These are phyloP conservation scores for Passalora sequoiae DNA, from an alignment of 2,329 filamentous ascomycete genomes.

Conservation along the genomic window DNA sequence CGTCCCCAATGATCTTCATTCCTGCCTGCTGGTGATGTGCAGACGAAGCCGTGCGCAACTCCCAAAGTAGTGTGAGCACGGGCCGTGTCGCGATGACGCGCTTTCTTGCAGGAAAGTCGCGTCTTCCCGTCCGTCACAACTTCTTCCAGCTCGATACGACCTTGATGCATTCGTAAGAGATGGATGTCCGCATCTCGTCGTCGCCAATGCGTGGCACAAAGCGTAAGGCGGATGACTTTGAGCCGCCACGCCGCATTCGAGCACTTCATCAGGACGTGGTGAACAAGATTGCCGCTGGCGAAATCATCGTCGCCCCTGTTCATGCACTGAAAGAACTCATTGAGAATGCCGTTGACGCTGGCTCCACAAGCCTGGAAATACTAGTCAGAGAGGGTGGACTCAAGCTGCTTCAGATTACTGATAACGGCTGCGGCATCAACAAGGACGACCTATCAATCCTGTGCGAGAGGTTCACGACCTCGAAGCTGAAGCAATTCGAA, in stretches of 20 bases:
- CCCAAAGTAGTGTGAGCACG: too few species aligned
- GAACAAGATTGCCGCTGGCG: constrained; percentile 93
- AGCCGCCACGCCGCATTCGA: constrained; percentile 52
- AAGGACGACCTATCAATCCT: constrained; percentile 87
- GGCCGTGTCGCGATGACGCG: too few species aligned
- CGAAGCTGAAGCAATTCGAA: constrained; percentile 89
- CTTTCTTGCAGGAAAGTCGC: too few species aligned
- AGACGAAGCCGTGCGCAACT: too few species aligned
- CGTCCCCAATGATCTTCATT: too few species aligned
- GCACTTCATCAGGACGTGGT: constrained; percentile 87
- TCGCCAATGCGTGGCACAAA: constrained; percentile 32
- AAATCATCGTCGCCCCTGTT: constrained; percentile 96
- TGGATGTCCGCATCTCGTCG: constrained; percentile 6
- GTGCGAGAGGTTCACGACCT: constrained; percentile 94
- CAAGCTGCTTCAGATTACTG: constrained; percentile 92
- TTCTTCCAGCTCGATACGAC: too few species aligned
- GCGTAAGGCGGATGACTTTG: constrained; percentile 32
- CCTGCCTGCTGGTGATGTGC: too few species aligned
- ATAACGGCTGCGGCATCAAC: constrained; percentile 94
- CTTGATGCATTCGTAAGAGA: too few species aligned
- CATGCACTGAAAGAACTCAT: constrained; percentile 95
- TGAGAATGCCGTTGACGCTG: constrained; percentile 96
- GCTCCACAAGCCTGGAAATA: constrained; percentile 83
- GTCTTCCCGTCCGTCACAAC: too few species aligned
- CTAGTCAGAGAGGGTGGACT: constrained; percentile 91